Base-by-base conservation (phyloP, 352 stramenopile species). In the Aphanomyces euteiches region DNA sequence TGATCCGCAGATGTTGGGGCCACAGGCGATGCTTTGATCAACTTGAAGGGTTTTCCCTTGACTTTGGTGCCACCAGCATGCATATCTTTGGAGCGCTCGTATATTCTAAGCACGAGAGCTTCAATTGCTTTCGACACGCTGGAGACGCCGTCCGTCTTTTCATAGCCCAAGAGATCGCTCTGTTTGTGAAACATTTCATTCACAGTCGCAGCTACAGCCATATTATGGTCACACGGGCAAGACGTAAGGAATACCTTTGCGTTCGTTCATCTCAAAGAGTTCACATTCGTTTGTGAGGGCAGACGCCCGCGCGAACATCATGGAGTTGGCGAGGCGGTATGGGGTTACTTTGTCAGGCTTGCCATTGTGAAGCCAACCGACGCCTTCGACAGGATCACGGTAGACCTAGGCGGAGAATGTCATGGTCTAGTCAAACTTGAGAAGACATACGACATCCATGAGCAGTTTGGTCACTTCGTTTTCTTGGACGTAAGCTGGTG, bases 301-400 rank as follows among this genome's bases (percentile, higher is more conserved):
- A 17, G 84, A 90, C 38, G 84, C 85, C 34, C 79, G 78, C 8
- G 81, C 82, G 50, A 78, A 90, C 80, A 90, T 87, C 72, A 90
- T 76, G 57, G 78, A 84, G 72, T 90, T 87, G 47, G 80, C 80
- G 56, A 90, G 72, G 3, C 79, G 79, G 68, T 76, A 90, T 15
- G 82, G 79, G 38, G 79, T 75, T 0, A 78, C 83, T 50, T 88
- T 73, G 19, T 76, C 75, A 5, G 78, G 40, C 5, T 72, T 56
- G 13, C 66, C 75, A 17, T 88, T 73, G 63, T 91, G 77, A 7
- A 90, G 74, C 82, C 82, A 90, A 4, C 76, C 77, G 17, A 85
- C 76, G 4, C 78, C 77, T 13, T 77, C 47, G 37, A 72, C 69
- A 6, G 81, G 79, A n/a, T 88, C 81, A 56, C 81, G 81, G 57